phyloP scores from a whole-genome alignment of 345 rosid genomes.

The Heritiera littoralis region DNA sequence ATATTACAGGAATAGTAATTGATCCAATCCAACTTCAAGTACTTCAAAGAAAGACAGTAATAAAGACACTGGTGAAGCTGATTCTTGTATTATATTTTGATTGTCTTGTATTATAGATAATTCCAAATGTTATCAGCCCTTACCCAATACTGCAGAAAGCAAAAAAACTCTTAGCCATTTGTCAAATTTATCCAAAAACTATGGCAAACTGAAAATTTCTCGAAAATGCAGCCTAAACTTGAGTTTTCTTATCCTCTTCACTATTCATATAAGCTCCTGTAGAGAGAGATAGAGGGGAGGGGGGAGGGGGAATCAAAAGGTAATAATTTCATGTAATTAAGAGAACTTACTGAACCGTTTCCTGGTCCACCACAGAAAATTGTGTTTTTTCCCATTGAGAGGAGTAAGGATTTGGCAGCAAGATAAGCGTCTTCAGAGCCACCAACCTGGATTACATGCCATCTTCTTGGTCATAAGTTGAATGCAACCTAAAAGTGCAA shows the following conservation, averaged over 20 bases:
- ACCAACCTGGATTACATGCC: slow-evolving; percentile 68
- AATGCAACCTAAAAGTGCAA: slow-evolving; percentile 3
- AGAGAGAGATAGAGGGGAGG: background rate
- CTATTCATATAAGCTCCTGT: background rate
- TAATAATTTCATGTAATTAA: background rate
- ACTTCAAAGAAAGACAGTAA: background rate
- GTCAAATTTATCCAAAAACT: slow-evolving; percentile 9
- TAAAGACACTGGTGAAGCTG: background rate
- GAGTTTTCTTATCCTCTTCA: background rate
- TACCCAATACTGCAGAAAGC: background rate
- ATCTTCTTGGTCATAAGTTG: slow-evolving; percentile 18
- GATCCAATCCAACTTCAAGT: no score
- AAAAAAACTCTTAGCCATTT: background rate
- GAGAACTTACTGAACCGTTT: slow-evolving; percentile 83
- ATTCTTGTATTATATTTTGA: no score
- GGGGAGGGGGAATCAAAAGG: background rate
- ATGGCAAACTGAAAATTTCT: background rate
- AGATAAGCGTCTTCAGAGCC: slow-evolving; percentile 76
- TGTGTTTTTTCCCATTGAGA: slow-evolving; percentile 75
- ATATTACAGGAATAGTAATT: background rate
- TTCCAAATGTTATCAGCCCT: background rate
- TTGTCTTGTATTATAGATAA: background rate
- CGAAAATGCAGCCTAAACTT: background rate
- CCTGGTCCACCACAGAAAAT: slow-evolving; percentile 93
- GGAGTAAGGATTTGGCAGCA: slow-evolving; percentile 66